Conservation (phyloP, 176 grass and related monocot species). For the Metroxylon sagu region DNA sequence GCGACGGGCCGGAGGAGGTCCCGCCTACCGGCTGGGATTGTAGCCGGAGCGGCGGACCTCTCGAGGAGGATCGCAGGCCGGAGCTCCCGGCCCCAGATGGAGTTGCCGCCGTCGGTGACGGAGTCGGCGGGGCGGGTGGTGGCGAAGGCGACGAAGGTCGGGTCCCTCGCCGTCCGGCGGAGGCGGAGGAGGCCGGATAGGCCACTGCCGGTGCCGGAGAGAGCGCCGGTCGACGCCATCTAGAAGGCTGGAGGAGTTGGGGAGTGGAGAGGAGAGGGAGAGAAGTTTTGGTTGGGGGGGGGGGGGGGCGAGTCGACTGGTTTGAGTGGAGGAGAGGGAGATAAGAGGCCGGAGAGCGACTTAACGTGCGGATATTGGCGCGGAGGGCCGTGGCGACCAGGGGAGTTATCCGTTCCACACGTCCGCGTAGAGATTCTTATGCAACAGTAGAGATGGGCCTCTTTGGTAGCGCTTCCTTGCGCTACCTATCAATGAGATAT, state of each 20-base stretch:
- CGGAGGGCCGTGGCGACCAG: too few relatives aligned
- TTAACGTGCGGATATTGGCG: too few relatives aligned
- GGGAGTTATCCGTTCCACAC: too few relatives aligned
- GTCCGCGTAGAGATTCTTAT: too few relatives aligned
- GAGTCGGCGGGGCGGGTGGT: conserved; percentile 11
- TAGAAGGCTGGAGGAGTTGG: too few relatives aligned
- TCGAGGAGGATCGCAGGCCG: conserved; percentile 43
- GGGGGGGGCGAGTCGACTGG: conserved; percentile 16
- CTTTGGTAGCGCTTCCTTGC: too few relatives aligned
- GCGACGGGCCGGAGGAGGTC: conserved; percentile 26
- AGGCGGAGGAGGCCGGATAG: conserved; percentile 60
- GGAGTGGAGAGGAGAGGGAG: not conserved
- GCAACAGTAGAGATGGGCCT: too few relatives aligned
- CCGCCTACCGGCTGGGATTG: not conserved
- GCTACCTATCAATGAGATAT: too few relatives aligned
- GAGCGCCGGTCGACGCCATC: conserved; percentile 51
- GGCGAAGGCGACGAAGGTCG: conserved; percentile 14
- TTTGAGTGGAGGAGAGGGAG: conserved; percentile 8
- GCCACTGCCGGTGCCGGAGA: too few relatives aligned
- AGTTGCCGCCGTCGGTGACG: conserved; percentile 41
- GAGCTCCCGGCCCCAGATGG: conserved; percentile 73
- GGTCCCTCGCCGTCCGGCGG: conserved; percentile 17
- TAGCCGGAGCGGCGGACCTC: too few relatives aligned
- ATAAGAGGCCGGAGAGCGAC: not conserved
- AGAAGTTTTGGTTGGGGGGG: not conserved